Conservation (phyloP, 2,329 filamentous ascomycete species). For the Huntiella savannae region DNA sequence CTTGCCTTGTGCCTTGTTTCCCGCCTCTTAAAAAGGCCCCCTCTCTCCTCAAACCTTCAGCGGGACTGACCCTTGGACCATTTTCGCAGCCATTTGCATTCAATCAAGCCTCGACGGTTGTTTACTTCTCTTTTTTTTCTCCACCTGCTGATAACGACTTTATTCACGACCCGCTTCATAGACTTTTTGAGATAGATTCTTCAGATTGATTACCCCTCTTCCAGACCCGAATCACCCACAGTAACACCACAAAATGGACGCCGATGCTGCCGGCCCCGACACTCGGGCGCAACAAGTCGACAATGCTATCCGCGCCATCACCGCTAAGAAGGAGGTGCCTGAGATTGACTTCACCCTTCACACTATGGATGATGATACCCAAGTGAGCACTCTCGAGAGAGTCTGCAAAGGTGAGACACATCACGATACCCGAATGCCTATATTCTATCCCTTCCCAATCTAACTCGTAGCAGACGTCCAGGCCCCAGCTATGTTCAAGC, state of each 20-base stretch:
- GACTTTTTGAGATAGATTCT: background rate
- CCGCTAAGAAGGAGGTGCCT: conserved; percentile 83
- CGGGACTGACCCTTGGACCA: no score
- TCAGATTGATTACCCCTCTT: background rate
- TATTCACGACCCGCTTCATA: no score
- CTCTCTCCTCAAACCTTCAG: background rate
- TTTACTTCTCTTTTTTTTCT: no score
- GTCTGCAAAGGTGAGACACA: conserved; percentile 78
- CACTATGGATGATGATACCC: conserved; percentile 90
- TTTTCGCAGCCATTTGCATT: no score
- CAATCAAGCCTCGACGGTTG: no score
- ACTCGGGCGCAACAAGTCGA: conserved; percentile 49
- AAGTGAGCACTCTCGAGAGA: conserved; percentile 87
- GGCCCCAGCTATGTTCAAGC: conserved; percentile 82
- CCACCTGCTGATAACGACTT: no score
- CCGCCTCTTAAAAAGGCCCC: background rate
- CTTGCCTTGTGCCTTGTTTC: conserved; percentile 3
- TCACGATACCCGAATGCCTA: background rate
- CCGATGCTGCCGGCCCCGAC: conserved; percentile 25
- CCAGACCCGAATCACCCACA: background rate
- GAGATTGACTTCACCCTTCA: conserved; percentile 98
- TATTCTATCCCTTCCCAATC: conserved; percentile 4
- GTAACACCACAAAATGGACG: conserved; percentile 24
- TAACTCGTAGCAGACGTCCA: conserved; percentile 57
- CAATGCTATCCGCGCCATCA: conserved; percentile 79